Evolutionary conservation across 2,329 filamentous ascomycete genomes (phyloP).

Genomic region (Penicillium sp.): DNA sequence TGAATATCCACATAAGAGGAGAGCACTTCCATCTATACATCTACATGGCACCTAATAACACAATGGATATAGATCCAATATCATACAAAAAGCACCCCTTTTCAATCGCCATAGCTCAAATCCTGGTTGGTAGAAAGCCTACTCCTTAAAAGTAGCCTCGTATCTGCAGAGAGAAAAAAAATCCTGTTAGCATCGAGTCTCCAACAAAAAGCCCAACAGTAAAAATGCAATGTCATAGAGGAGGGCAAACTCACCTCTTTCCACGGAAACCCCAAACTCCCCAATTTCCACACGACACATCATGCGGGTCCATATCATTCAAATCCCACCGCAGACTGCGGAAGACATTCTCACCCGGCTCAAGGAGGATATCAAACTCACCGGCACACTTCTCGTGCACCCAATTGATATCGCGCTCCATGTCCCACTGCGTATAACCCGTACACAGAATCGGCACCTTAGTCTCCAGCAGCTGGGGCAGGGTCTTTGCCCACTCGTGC

Average conservation of each 20-base stretch:
- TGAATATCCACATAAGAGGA: not conserved
- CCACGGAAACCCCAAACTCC: conserved; percentile 96
- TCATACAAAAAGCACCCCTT: conserved; percentile 13
- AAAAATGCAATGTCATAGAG: not conserved
- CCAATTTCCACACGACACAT: conserved; percentile 95
- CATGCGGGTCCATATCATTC: conserved; percentile 92
- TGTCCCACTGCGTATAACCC: conserved; percentile 93
- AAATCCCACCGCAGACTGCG: conserved; percentile 94
- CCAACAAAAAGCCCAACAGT: no score
- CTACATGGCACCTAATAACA: conserved; percentile 4
- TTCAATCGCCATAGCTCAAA: not conserved
- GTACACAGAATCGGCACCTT: conserved; percentile 94
- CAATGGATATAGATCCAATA: conserved; percentile 5
- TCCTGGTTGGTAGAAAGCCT: not conserved
- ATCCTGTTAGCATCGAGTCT: not conserved
- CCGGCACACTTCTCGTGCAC: conserved; percentile 81
- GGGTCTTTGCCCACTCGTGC: conserved; percentile 89
- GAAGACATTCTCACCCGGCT: conserved; percentile 93
- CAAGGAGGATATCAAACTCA: conserved; percentile 87
- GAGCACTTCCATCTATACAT: not conserved
- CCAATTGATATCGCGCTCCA: conserved; percentile 90
- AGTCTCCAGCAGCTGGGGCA: conserved; percentile 88
- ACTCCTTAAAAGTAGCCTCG: conserved; percentile 40
- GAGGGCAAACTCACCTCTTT: conserved; percentile 75
- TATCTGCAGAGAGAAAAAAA: conserved; percentile 31